Base-by-base conservation (phyloP, 2,329 filamentous ascomycete genomes). In the Conoideocrella luteorostrata region DNA sequence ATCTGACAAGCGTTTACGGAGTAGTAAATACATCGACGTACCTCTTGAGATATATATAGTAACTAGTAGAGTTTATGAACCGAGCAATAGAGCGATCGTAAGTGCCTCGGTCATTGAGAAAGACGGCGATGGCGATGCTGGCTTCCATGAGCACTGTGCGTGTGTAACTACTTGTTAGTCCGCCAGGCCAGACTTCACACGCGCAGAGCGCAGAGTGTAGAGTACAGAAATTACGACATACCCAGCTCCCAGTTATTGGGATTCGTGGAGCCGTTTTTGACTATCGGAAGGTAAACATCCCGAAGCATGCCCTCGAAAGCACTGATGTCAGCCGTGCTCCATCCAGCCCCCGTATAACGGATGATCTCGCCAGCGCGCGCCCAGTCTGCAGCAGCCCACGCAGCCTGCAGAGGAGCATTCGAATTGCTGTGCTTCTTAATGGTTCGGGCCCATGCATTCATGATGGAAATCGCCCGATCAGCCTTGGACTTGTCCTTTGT, bases 341-440 rank as follows among this genome's bases (percentile, higher is more conserved):
- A 56, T n/a, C 51, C 51, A 2, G 55, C 56, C 44, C 49, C 43
- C n/a, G 52, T 49, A 43, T 59, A 49, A 18, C 53, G 45, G 10
- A 59, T 56, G 17, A 59, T 47, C 41, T 59, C 56, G 7, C 32
- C 56, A 2, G 52, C 50, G 12, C 56, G 45, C 7, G 54, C 50
- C 56, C 56, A 59, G 7, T 48, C 43, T 15, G 53, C 48, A 4
- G 49, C 53, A 15, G 48, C 51, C 55, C 55, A 59, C 3, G 50
- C 56, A 10, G 55, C 39, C 43, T 59, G 56, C 34, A 59, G 32
- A 2, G 54, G 54, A 10, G 55, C 49, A 47, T 59, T 59, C 5
- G 48, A 45, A 26, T 55, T 45, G 9, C 45, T 52, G 46, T 58
- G 56, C 3, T 39, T 51, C 41, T 55, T 44, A 36, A 59, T 38